These are phyloP conservation scores for Hygrophorus pudorinus DNA, from an alignment of 768 basidiomycete genomes.

Conservation along the genomic window DNA sequence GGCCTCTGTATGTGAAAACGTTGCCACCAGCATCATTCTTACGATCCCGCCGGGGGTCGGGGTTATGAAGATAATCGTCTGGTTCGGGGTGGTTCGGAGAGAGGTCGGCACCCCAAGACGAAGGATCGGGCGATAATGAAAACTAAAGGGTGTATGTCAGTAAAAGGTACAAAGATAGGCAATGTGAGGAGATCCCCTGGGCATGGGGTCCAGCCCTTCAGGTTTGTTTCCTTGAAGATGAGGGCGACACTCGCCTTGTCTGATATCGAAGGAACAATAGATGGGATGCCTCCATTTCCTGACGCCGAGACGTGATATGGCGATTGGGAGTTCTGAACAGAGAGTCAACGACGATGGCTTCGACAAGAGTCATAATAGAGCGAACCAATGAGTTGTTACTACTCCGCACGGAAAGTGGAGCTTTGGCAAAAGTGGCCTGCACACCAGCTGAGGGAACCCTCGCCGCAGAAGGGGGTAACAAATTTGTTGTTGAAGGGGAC, in stretches of 20 bases:
- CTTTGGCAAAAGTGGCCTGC: constrained; percentile 34
- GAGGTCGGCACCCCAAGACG: constrained; percentile 61
- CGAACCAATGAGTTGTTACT: constrained; percentile 36
- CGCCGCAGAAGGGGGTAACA: constrained; percentile 27
- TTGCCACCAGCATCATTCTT: constrained; percentile 48
- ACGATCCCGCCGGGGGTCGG: constrained; percentile 54
- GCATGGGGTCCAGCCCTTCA: no score
- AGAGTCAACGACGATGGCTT: not conserved
- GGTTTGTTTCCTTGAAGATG: not conserved
- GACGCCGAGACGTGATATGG: constrained; percentile 24
- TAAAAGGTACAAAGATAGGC: no score
- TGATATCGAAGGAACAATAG: constrained; percentile 36
- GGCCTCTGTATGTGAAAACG: constrained; percentile 59
- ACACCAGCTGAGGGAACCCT: constrained; percentile 19
- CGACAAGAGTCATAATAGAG: constrained; percentile 6
- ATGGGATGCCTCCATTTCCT: constrained; percentile 16
- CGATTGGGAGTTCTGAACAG: constrained; percentile 25
- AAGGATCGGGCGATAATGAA: constrained; percentile 65
- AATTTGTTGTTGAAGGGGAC: constrained; percentile 43
- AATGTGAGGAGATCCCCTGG: no score
- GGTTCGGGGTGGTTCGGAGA: constrained; percentile 46
- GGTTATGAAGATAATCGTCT: constrained; percentile 68
- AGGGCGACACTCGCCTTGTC: constrained; percentile 36
- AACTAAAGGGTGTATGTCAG: constrained; percentile 31
- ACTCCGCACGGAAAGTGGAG: constrained; percentile 25